Percentiles rank a stretch among this genome's conserved stretches.
Evolutionary conservation across 768 basidiomycete species (phyloP).

Genomic region (Panus rudis): DNA sequence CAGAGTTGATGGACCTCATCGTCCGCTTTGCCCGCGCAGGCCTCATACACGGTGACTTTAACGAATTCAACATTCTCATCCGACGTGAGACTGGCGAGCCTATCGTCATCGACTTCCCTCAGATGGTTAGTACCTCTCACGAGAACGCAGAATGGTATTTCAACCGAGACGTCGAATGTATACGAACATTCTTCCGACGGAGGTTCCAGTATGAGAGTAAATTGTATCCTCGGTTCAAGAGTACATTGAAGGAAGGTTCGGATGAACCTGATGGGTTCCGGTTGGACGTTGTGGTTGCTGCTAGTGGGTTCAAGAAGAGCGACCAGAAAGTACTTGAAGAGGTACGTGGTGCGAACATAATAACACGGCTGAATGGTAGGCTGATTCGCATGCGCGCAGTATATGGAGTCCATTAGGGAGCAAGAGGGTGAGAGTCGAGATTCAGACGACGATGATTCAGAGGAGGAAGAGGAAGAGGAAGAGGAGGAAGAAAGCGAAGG

Average conservation of each 20-base stretch:
- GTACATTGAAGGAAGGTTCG: slow-evolving; percentile 42
- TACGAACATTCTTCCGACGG: slow-evolving; percentile 85
- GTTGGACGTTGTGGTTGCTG: slow-evolving; percentile 87
- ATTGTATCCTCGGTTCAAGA: slow-evolving; percentile 81
- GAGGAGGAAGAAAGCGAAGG: slow-evolving; percentile 28
- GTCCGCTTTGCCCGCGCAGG: slow-evolving; percentile 90
- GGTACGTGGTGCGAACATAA: too few species aligned
- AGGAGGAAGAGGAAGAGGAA: slow-evolving; percentile 17
- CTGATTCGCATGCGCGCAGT: slow-evolving; percentile 35
- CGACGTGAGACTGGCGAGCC: slow-evolving; percentile 68
- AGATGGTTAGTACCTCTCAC: slow-evolving; percentile 98
- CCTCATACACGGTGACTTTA: slow-evolving; percentile 98
- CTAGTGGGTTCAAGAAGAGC: slow-evolving; percentile 86
- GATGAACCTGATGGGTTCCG: slow-evolving; percentile 45
- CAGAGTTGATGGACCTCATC: slow-evolving; percentile 89
- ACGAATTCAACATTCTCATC: slow-evolving; percentile 98
- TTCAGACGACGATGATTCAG: slow-evolving; percentile 22
- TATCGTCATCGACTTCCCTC: slow-evolving; percentile 96
- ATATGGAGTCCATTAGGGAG: slow-evolving; percentile 52
- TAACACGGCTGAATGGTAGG: slow-evolving; percentile 16
- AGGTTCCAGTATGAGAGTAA: slow-evolving; percentile 90
- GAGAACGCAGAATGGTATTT: slow-evolving; percentile 99
- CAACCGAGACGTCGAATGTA: slow-evolving; percentile 96
- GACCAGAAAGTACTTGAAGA: slow-evolving; percentile 80
- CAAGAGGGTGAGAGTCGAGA: slow-evolving; percentile 32